Percentiles rank a stretch among this genome's conserved stretches.
These are phyloP conservation scores for Claviceps spartinae DNA, from an alignment of 2,329 filamentous ascomycete species.

Conservation along the genomic window DNA sequence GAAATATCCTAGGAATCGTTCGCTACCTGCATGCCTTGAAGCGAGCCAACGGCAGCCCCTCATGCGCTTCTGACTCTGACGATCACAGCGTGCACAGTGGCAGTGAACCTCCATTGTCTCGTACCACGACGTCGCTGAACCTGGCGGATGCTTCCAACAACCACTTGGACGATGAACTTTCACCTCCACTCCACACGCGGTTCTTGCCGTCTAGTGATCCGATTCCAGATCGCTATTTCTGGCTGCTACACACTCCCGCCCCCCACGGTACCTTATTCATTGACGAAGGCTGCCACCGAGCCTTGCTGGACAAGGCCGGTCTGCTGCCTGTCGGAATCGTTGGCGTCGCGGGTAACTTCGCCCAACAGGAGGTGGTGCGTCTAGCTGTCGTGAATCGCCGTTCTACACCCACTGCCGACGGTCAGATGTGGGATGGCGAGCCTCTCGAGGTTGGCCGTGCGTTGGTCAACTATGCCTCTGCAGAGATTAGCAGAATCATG, in stretches of 20 bases:
- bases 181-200: slow-evolving; percentile 63
- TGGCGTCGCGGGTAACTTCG: slow-evolving; percentile 77
- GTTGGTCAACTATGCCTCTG: slow-evolving; percentile 82
- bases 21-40: slow-evolving; percentile 50
- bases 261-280: slow-evolving; percentile 89
- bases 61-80: slow-evolving; percentile 5
- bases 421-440: slow-evolving; percentile 34
- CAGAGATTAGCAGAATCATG: slow-evolving; percentile 72
- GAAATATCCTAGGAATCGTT: slow-evolving; percentile 81
- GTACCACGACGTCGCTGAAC: slow-evolving; percentile 29
- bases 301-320: slow-evolving; percentile 70
- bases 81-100: slow-evolving; percentile 11
- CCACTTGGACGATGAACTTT: slow-evolving; percentile 11
- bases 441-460: slow-evolving; percentile 72
- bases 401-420: slow-evolving; percentile 24
- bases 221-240: slow-evolving; percentile 90
- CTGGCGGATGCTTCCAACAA: slow-evolving; percentile 15
- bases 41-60: slow-evolving; percentile 1
- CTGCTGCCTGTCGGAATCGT: slow-evolving; percentile 84
- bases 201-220: slow-evolving; percentile 77
- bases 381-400: slow-evolving; percentile 63
- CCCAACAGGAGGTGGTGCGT: slow-evolving; percentile 83
- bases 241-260: slow-evolving; percentile 83
- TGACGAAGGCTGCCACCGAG: slow-evolving; percentile 74
- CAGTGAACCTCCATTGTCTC: slow-evolving; percentile 17